phyloP scores from a whole-genome alignment of 257 asterid genomes.

The Solanum peruvianum region DNA sequence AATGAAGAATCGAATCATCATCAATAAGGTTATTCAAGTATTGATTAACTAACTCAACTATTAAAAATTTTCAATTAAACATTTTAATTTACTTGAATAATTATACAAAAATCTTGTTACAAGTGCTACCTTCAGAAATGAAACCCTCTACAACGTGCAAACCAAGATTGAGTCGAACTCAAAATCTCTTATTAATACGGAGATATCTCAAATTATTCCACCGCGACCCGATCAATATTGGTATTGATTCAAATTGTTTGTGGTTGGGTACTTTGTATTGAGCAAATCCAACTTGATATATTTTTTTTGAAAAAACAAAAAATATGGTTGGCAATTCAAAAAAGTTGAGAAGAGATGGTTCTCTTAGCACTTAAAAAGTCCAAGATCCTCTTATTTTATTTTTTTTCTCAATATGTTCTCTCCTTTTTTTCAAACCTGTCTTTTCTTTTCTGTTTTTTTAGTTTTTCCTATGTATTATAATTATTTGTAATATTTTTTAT shows the following conservation, averaged over 20 bases:
- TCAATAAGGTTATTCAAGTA: background rate
- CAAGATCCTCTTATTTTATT: background rate
- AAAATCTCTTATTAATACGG: background rate
- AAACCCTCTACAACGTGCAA: no score
- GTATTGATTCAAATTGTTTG: constrained; percentile 19
- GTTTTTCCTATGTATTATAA: background rate
- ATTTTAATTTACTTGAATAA: background rate
- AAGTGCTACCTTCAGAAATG: background rate
- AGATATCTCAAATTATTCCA: background rate
- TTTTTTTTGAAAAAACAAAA: background rate
- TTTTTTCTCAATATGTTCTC: background rate
- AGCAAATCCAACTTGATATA: background rate
- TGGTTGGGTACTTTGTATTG: constrained; percentile 15
- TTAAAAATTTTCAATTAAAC: background rate
- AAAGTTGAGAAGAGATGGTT: constrained; percentile 12
- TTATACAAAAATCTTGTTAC: background rate
- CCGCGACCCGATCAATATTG: background rate
- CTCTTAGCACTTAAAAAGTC: constrained; percentile 18
- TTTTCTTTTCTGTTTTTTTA: background rate
- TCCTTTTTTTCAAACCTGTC: background rate
- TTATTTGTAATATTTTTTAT: background rate
- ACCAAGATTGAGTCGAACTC: background rate
- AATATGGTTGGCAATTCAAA: constrained; percentile 11
- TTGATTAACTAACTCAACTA: background rate
- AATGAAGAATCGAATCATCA: background rate